Conservation (phyloP, 1,284 basidiomycete genomes). For the Fomitopsis schrenkii region DNA sequence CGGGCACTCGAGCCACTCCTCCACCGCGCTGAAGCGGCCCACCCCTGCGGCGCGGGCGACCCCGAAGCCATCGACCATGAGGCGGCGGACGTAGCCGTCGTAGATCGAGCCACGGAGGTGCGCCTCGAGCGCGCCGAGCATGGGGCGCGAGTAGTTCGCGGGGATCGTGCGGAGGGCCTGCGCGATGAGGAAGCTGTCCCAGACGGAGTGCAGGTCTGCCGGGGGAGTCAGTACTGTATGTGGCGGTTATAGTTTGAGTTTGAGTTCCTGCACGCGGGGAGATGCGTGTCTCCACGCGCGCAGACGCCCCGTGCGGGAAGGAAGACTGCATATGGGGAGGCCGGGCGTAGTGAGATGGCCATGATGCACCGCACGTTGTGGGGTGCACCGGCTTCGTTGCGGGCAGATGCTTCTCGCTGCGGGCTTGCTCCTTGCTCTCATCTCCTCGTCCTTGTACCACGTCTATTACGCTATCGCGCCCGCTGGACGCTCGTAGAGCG, state of each 20-base stretch:
- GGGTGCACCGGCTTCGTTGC: too few species aligned
- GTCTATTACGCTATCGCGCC: background rate
- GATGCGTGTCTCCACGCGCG: background rate
- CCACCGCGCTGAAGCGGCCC: slow-evolving; percentile 56
- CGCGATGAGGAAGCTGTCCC: slow-evolving; percentile 82
- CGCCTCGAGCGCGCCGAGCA: slow-evolving; percentile 56
- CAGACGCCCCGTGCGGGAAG: background rate
- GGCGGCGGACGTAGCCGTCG: slow-evolving; percentile 83
- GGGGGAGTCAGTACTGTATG: background rate
- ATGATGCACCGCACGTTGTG: background rate
- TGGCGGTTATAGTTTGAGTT: background rate
- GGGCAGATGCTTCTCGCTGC: background rate
- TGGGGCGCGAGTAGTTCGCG: slow-evolving; percentile 69
- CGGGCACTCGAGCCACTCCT: slow-evolving; percentile 70
- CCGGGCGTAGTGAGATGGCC: background rate
- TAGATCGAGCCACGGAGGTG: slow-evolving; percentile 81
- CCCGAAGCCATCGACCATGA: slow-evolving; percentile 80
- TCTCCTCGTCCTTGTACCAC: background rate
- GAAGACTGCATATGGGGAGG: background rate
- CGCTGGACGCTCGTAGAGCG: background rate
- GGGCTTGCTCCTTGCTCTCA: background rate
- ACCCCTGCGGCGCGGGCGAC: slow-evolving; percentile 4
- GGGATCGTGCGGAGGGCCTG: slow-evolving; percentile 75
- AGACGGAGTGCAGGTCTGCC: slow-evolving; percentile 79
- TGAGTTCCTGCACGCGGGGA: background rate